phyloP scores from a whole-genome alignment of 805 yeast genomes.

The Teunomyces pallodes region DNA sequence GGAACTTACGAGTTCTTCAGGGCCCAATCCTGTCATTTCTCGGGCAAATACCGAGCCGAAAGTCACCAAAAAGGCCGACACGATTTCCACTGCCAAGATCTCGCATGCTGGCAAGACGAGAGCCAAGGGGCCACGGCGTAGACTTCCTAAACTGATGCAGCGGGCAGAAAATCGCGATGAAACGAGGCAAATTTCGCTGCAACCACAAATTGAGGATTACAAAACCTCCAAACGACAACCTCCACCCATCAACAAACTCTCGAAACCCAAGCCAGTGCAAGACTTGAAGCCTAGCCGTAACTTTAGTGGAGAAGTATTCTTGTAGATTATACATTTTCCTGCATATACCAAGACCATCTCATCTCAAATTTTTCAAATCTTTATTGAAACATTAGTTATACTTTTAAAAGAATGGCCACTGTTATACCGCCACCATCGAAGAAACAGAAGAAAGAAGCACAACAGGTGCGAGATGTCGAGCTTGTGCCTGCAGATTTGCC shows the following conservation, averaged over 20 bases:
- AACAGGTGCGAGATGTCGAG: constrained; percentile 71
- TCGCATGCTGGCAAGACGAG: constrained; percentile 46
- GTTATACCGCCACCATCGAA: constrained; percentile 91
- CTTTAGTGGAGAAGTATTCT: constrained; percentile 32
- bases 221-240: constrained; percentile 11
- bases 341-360: background rate
- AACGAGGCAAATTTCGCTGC: background rate
- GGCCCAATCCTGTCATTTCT: background rate
- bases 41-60: constrained; percentile 14
- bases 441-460: constrained; percentile 81
- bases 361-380: background rate
- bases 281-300: constrained; percentile 23
- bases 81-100: constrained; percentile 20
- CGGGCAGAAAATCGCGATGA: too few relatives aligned
- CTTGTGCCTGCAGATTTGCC: constrained; percentile 78
- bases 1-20: constrained; percentile 6
- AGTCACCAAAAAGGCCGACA: constrained; percentile 13
- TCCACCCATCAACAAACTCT: constrained; percentile 21
- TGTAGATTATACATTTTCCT: constrained; percentile 9
- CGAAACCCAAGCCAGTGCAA: constrained; percentile 20
- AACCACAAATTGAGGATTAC: constrained; percentile 1
- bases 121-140: constrained; percentile 52
- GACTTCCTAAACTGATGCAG: constrained; percentile 34
- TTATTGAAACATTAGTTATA: background rate
- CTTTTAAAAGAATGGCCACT: constrained; percentile 71